These are phyloP conservation scores for Solanum neorickii DNA, from an alignment of 257 asterid species.

Conservation along the genomic window DNA sequence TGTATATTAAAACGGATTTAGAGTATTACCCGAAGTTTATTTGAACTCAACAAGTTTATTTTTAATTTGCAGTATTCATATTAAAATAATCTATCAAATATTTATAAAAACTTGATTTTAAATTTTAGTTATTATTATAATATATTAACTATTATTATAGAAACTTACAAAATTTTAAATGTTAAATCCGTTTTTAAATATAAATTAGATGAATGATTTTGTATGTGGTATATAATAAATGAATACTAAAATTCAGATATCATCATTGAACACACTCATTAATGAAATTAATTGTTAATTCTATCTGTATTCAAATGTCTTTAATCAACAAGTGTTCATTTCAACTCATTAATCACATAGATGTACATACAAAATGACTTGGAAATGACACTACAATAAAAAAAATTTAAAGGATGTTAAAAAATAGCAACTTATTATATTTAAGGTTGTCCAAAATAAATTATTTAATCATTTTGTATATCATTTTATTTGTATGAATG, in stretches of 20 bases:
- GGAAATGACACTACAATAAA: neutral
- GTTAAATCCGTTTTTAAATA: neutral
- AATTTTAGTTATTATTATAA: neutral
- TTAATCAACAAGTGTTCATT: neutral
- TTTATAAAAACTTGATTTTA: too few species aligned
- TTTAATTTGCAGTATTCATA: neutral
- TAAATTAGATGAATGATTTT: neutral
- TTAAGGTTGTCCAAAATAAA: too few species aligned
- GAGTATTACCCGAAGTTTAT: accelerated
- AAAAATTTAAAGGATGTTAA: too few species aligned
- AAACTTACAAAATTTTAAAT: neutral
- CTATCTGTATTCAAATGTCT: neutral
- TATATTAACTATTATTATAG: neutral
- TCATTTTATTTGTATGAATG: neutral
- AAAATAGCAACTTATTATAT: too few species aligned
- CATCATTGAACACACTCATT: neutral
- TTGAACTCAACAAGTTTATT: neutral
- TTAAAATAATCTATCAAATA: too few species aligned
- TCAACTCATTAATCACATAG: neutral
- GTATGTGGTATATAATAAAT: neutral
- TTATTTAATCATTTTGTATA: too few species aligned
- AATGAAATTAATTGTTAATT: too few species aligned
- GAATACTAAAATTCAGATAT: neutral
- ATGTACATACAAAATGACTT: neutral
- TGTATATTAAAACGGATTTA: neutral